Percentiles rank a stretch among this genome's conserved stretches.
Evolutionary conservation across 805 yeast genomes (phyloP).

Genomic region (Yamadazyma takamatsuzukensis): DNA sequence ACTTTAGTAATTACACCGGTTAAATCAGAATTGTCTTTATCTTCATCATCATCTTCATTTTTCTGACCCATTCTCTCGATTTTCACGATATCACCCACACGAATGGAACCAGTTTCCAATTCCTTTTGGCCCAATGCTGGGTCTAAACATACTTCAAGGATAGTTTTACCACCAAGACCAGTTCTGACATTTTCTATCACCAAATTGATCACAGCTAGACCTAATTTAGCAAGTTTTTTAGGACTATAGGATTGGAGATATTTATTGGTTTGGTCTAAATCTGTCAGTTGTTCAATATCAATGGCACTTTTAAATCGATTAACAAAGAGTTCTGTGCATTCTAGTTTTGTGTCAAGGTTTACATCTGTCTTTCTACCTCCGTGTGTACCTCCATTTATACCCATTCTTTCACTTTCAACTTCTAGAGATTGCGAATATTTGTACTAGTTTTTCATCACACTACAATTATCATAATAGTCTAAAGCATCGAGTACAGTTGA

Average conservation of each 20-base stretch:
- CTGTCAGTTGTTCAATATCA: conserved; percentile 34
- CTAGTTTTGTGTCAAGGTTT: too few species aligned
- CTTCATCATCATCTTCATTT: conserved; percentile 10
- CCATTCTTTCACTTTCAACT: too few species aligned
- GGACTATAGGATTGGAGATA: conserved; percentile 44
- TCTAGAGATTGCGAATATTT: too few species aligned
- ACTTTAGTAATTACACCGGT: conserved; percentile 68
- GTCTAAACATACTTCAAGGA: conserved; percentile 61
- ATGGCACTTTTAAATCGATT: conserved; percentile 27
- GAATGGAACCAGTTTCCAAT: conserved; percentile 49
- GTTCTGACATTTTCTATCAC: conserved; percentile 58
- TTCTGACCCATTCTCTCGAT: conserved; percentile 44
- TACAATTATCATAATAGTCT: too few species aligned
- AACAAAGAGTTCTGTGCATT: too few species aligned
- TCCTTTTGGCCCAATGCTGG: conserved; percentile 35
- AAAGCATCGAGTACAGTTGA: too few species aligned
- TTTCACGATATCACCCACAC: conserved; percentile 75
- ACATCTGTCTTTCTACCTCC: too few species aligned
- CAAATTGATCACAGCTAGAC: conserved; percentile 73
- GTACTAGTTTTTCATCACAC: too few species aligned
- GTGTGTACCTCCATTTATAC: too few species aligned
- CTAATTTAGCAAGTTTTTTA: conserved; percentile 62
- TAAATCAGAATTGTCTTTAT: conserved; percentile 21
- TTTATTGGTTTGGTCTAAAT: conserved; percentile 27
- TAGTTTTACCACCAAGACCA: conserved; percentile 74